Conservation (phyloP, 2,329 filamentous ascomycete species). For the Phoma sp. region DNA sequence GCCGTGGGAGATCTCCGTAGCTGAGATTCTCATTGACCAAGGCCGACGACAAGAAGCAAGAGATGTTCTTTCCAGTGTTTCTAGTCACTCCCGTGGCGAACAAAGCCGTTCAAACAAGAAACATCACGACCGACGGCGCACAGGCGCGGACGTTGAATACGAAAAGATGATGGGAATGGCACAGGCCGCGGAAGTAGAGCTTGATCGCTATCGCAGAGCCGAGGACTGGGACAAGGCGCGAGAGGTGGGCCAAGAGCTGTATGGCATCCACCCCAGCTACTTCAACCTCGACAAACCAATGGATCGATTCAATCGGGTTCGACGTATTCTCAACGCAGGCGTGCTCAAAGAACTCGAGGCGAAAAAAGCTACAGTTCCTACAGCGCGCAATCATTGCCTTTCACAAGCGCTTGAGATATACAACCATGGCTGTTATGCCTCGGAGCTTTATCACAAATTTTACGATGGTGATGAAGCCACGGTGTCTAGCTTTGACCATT, state of each 20-base stretch:
- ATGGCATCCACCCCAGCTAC: background rate
- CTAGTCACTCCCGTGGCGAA: background rate
- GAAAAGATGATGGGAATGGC: background rate
- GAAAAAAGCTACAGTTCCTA: background rate
- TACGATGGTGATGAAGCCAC: background rate
- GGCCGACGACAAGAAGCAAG: background rate
- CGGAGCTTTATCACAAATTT: background rate
- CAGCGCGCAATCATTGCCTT: background rate
- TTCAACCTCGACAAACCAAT: conserved; percentile 1
- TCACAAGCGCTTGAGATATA: background rate
- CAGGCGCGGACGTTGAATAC: background rate
- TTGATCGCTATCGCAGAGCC: background rate
- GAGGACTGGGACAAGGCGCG: conserved; percentile 5
- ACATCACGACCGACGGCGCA: too few species aligned
- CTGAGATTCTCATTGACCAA: conserved; percentile 3
- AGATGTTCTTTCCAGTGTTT: background rate
- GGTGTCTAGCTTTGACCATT: background rate
- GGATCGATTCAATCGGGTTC: background rate
- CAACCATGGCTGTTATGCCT: conserved; percentile 2
- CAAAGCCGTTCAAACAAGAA: too few species aligned
- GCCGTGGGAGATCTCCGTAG: background rate
- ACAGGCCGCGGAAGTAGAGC: background rate
- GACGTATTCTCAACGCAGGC: background rate
- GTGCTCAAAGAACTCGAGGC: background rate
- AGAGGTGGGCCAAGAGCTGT: background rate